Base-by-base conservation (phyloP, 179 eudicot species). In the Carnegiea gigantea region DNA sequence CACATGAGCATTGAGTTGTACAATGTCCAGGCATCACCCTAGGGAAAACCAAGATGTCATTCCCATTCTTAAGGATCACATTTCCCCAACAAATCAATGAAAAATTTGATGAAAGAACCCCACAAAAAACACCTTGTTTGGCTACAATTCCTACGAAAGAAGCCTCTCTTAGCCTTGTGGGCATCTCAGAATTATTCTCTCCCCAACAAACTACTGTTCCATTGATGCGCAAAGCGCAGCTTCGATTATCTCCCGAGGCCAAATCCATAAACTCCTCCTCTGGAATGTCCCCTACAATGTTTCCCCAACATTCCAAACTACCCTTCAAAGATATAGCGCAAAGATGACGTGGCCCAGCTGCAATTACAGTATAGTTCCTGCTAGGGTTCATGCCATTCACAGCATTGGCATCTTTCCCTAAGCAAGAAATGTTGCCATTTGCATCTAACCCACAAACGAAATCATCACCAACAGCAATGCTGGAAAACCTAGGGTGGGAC, bases 181-280 rank as follows among this genome's bases (percentile, higher is more conserved):
- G 97, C 81, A 92, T 48, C 76, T 17, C 33, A 77, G 91, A 92
- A 76, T 70, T 77, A 24, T 46, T 75, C 21, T 77, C 81, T 17
- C 98, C 98, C 98, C 98, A 95, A 82, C 98, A 95, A 82, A 88
- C 73, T 13, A 92, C 91, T 36, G 87, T 88, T 28, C 86, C 89
- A 84, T 88, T 90, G 18, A 23, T 67, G 73, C 92, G 87, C 12
- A 89, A 54, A 12, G 86, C 93, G 51, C 98, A 95, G 20, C 92
- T 78, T n/a, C 92, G 81, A 30, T 62, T 70, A 49, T 91, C 95
- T 73, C 95, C 98, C 83, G 92, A 78, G 24, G 98, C 95, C 80
- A 95, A 68, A 2, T 84, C 77, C 51, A 73, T 88, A 72, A 92
- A 92, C 76, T 49, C 80, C 0, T 89, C 97, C 5, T 53, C 21